Evolutionary conservation across 345 rosid species (phyloP), one percentile per base, ranked within the genome.

Genomic region (Lepidium africanum): DNA sequence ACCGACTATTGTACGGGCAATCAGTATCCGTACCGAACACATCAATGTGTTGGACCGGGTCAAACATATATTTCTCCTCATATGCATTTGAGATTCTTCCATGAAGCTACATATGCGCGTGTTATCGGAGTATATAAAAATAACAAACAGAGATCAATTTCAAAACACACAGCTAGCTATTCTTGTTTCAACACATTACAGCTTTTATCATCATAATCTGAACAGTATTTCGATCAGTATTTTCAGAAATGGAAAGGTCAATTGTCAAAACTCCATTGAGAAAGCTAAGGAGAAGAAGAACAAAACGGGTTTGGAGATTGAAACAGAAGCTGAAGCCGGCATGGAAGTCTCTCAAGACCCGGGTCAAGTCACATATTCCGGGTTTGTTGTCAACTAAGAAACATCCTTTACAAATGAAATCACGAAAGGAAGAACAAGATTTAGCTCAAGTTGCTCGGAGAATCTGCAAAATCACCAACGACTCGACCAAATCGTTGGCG

Each of bases 291-390:
- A 71, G 69, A 47, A 55, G 63, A 56, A 53, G 67, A 60, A 82
- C 65, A 63, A 68, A 56, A 38, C 64, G 81, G 40, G 42, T 53
- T 5, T 79, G 83, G 83, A 84, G 45, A 62, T 45, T 77, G 67
- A 86, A 77, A 77, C 66, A 39, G 47, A 73, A 66, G 72, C 78
- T 77, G 38, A 71, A 47, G 33, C 43, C 77, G 6, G 72, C 76
- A 14, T 80, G 84, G 88, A 73, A 47, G 46, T 71, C 86, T 5
- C 56, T 82, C 47, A 76, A 71, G 51, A 79, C 57, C 42, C 77
- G 63, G 3, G 72, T 48, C 9, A 69, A 15, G 74, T 69, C 74
- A 54, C 82, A 63, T 19, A 72, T 63, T 11, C 72, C 80, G 0
- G 57, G 68, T 35, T 68, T 67, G 19, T 74, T 69, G 59, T 33